These are phyloP conservation scores for Emmonsia crescens DNA, from an alignment of 2,329 filamentous ascomycete species.

Conservation along the genomic window DNA sequence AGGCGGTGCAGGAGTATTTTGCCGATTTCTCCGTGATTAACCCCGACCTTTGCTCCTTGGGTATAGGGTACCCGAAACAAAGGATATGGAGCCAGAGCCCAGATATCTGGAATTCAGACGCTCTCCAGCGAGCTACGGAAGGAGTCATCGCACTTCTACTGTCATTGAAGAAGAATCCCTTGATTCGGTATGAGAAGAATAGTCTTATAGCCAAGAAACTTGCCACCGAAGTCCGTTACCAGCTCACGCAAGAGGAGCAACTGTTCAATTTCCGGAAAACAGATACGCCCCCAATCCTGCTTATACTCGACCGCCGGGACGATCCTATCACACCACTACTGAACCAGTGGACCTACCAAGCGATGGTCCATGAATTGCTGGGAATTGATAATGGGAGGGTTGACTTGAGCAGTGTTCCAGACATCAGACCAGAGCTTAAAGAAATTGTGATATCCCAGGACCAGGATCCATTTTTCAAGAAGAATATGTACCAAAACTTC, in stretches of 20 bases:
- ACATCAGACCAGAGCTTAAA: conserved; percentile 73
- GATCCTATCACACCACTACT: conserved; percentile 90
- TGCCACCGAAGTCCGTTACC: conserved; percentile 82
- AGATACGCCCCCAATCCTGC: conserved; percentile 84
- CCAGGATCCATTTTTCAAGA: conserved; percentile 97
- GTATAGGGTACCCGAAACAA: conserved; percentile 59
- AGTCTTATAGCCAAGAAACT: conserved; percentile 86
- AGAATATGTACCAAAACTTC: conserved; percentile 99
- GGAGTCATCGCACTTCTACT: conserved; percentile 74
- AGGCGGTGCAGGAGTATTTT: conserved; percentile 87
- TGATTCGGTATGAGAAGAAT: conserved; percentile 88
- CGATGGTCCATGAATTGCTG: conserved; percentile 96
- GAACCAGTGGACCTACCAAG: conserved; percentile 98
- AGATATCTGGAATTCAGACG: conserved; percentile 84
- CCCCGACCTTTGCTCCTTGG: conserved; percentile 78
- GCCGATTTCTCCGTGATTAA: conserved; percentile 94
- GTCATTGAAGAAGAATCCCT: conserved; percentile 88
- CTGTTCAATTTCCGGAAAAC: conserved; percentile 92
- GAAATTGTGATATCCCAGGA: conserved; percentile 95
- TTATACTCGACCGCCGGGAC: conserved; percentile 83
- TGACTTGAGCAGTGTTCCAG: conserved; percentile 71
- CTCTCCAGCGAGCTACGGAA: conserved; percentile 75
- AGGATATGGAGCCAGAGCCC: conserved; percentile 71
- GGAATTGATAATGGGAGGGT: conserved; percentile 94
- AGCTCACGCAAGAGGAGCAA: conserved; percentile 90